Base-by-base conservation (phyloP, 179 eudicot genomes). In the Vitellaria paradoxa region DNA sequence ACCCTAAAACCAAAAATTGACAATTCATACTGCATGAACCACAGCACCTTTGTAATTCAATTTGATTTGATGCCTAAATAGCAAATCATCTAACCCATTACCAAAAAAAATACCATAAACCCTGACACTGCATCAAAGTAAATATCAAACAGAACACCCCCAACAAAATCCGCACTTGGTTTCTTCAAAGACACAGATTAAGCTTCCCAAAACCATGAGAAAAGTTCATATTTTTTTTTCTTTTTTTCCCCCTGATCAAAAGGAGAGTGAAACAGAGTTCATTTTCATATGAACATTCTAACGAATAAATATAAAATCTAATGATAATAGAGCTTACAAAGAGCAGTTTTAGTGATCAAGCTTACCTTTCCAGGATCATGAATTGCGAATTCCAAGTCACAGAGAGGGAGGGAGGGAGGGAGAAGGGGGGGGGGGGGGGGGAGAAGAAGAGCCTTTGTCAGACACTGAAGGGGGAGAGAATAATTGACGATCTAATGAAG, bases 281-380 rank as follows among this genome's bases (percentile, higher is more conserved):
- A 30, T 73, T 30, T 9, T 26, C 63, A 26, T 15, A 73, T 37
- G 26, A 73, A 40, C 20, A 46, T 56, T 37, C 18, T 30, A 37
- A 73, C 3, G 53, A 59, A 62, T 57, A 37, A n/a, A n/a, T 9
- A 73, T 0, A 37, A 5, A 17, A 37, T 70, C 55, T 69, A 42
- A 17, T 30, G 64, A 30, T 26, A n/a, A 65, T 30, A 30, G 37
- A 30, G 37, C 2, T 30, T 30, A 30, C 49, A 65, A 30, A 65
- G 8, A 40, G 65, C 6, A 6, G 49, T 18, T 37, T 73, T 45
- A 20, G 37, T 30, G 37, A 30, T 30, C 56, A 14, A 55, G 75
- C 52, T 73, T 59, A 73, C 76, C 76, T 57, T 59, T 21, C 7
- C 18, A 73, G n/a, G 52, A 59, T 57, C 53, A 5, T 7, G 23